These are phyloP conservation scores for Emericellopsis cladophorae DNA, from an alignment of 2,329 filamentous ascomycete genomes.

Conservation along the genomic window DNA sequence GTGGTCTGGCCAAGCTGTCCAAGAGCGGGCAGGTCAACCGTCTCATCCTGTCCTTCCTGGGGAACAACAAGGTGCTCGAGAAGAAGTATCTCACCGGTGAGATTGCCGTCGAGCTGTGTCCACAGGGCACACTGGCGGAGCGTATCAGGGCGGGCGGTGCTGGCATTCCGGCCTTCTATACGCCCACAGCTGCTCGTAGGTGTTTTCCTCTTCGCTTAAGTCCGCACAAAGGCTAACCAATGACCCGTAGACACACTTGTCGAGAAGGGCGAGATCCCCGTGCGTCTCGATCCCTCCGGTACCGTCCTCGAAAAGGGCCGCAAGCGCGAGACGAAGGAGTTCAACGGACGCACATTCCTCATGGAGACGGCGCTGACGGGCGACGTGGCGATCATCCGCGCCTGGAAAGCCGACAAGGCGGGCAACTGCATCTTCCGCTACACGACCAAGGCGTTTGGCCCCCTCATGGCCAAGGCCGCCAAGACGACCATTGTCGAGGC, in stretches of 20 bases:
- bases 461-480: constrained; percentile 72
- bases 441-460: constrained; percentile 63
- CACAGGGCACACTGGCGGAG: constrained; percentile 64
- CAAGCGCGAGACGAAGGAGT: constrained; percentile 58
- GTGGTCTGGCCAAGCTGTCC: constrained; percentile 56
- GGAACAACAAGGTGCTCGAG: constrained; percentile 66
- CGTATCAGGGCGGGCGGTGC: constrained; percentile 60
- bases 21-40: constrained; percentile 58
- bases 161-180: constrained; percentile 72
- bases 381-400: constrained; percentile 66
- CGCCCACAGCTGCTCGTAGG: constrained; percentile 56
- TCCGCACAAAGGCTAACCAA: background rate
- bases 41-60: constrained; percentile 64
- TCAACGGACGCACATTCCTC: constrained; percentile 59
- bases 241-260: constrained; percentile 42
- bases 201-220: constrained; percentile 5
- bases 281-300: constrained; percentile 47
- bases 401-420: constrained; percentile 62
- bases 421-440: constrained; percentile 73
- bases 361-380: constrained; percentile 68
- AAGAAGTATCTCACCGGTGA: constrained; percentile 62
- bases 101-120: constrained; percentile 63
- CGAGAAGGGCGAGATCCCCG: constrained; percentile 57
- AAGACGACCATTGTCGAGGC: constrained; percentile 71
- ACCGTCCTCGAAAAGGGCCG: constrained; percentile 50